phyloP scores from a whole-genome alignment of 2,329 filamentous ascomycete genomes.

The Penicillium sp. region DNA sequence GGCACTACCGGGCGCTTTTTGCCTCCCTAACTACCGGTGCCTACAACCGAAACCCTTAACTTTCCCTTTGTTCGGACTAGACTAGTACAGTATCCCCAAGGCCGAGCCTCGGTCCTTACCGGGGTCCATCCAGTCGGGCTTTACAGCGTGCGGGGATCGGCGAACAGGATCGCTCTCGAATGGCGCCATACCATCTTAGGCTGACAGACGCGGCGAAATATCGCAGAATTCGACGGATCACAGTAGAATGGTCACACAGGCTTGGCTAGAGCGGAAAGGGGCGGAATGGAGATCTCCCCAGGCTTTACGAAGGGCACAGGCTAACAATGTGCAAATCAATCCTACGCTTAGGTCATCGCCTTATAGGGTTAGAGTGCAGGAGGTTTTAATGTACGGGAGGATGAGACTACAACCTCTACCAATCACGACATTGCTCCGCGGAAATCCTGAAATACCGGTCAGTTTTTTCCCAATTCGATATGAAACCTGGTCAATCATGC shows the following conservation, averaged over 20 bases:
- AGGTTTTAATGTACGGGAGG: not conserved
- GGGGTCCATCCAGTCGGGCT: not conserved
- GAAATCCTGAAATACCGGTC: not conserved
- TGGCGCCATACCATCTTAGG: not conserved
- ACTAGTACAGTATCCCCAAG: not conserved
- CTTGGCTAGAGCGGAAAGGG: not conserved
- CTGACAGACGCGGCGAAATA: not conserved
- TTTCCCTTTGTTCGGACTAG: not conserved
- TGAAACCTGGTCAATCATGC: slow-evolving; percentile 4
- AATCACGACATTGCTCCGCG: not conserved
- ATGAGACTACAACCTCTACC: not conserved
- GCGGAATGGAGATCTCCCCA: not conserved
- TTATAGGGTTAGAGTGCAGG: not conserved
- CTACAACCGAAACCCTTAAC: not conserved
- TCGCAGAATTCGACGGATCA: not conserved
- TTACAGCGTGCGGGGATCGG: not conserved
- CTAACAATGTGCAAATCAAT: no score
- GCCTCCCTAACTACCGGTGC: not conserved
- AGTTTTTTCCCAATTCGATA: slow-evolving; percentile 1
- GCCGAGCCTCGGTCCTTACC: not conserved
- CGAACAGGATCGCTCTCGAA: not conserved
- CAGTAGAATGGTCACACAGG: not conserved
- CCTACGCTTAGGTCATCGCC: not conserved
- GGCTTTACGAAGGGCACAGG: not conserved
- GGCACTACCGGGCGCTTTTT: not conserved